Conservation (phyloP, 1,139 yeast genomes). For the Blastobotrys petasosporus region DNA sequence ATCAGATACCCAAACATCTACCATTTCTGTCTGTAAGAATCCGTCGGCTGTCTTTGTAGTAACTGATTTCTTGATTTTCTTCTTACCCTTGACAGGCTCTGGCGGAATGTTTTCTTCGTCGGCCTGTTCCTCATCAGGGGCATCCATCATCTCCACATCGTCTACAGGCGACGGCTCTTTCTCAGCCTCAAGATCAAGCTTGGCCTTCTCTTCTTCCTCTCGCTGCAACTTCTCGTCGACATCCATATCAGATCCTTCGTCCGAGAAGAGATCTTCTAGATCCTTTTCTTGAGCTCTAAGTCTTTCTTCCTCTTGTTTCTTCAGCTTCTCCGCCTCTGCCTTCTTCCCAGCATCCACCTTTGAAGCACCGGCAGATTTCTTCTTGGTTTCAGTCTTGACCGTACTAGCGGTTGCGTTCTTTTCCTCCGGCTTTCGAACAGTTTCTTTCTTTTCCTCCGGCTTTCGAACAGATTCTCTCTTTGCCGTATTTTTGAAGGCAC, state of each 20-base stretch:
- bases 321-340: neutral
- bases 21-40: slow-evolving; percentile 7
- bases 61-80: slow-evolving; percentile 5
- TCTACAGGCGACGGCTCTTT: neutral
- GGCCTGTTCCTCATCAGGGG: neutral
- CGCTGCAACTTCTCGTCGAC: slow-evolving; percentile 8
- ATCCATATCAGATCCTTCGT: slow-evolving; percentile 14
- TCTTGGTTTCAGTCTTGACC: slow-evolving; percentile 9
- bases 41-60: slow-evolving; percentile 11
- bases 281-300: neutral
- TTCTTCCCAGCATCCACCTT: slow-evolving; percentile 10
- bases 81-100: slow-evolving; percentile 4
- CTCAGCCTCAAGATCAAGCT: neutral
- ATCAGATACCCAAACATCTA: slow-evolving; percentile 11
- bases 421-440: neutral
- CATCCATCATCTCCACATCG: slow-evolving; percentile 8
- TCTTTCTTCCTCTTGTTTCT: slow-evolving; percentile 8
- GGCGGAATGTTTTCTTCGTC: neutral
- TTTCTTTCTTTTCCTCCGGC: neutral
- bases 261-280: slow-evolving; percentile 8
- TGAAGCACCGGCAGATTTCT: slow-evolving; percentile 15
- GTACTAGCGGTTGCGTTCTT: neutral
- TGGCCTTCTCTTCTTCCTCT: slow-evolving; percentile 2
- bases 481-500: no score
- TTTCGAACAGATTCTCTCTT: neutral